Evolutionary conservation across 345 rosid genomes (phyloP), one percentile per base, ranked within the genome.

Genomic region (Leavenworthia alabamica): DNA sequence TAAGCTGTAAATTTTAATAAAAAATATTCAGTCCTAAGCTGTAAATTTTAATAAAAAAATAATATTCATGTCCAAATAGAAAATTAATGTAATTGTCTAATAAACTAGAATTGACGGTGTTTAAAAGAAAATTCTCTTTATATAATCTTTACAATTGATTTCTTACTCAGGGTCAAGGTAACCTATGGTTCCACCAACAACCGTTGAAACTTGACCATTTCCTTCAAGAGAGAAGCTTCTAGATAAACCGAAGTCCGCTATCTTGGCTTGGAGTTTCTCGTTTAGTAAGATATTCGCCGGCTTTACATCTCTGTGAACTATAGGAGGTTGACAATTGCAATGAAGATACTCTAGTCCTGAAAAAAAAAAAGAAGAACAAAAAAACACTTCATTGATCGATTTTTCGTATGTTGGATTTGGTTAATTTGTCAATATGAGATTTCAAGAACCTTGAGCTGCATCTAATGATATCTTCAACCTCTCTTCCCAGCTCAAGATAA

Each of bases 231-330:
- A 48, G 48, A 76, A 64, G 44, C 64, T 52, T 55, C 70, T 74
- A 4, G 88, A 80, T 3, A 80, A 47, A 10, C 88, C 83, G 29
- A 83, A 83, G 50, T 83, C 85, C 0, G 85, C 66, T 9, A 83
- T 60, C 53, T 77, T 83, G 11, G 85, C 88, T 55, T 74, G 77
- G 19, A 78, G 67, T 42, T 77, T 71, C 12, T 78, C 71, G 33
- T 68, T 77, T 8, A 81, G 59, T 57, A 81, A 78, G 27, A 81
- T 81, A 67, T 81, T 81, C 17, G 72, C 43, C 1, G 82, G 56
- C 61, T 78, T 81, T 24, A 78, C 73, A 70, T 81, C 85, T 62
- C 80, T 75, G 35, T 75, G 80, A 43, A 82, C 60, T 49, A 82
- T 74, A 0, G 82, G 79, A 17, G 85, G 88, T 50, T 73, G 78